Conservation (phyloP, 441 rosid species). For the Euphorbia corollata region DNA sequence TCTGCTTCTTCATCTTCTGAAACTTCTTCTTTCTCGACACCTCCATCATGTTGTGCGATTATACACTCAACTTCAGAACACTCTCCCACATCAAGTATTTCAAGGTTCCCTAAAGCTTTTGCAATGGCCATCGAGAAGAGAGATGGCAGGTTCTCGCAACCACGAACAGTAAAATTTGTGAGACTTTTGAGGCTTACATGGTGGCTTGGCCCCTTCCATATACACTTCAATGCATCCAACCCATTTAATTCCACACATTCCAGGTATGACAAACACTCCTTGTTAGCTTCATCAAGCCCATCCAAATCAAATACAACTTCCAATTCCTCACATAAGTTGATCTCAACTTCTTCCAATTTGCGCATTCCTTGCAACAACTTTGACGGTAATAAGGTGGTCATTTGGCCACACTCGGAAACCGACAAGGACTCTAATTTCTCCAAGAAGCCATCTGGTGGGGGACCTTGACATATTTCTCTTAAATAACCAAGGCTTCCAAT, state of each 20-base stretch:
- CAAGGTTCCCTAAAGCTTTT: slow-evolving; percentile 6
- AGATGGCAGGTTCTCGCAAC: not conserved
- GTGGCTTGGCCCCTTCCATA: not conserved
- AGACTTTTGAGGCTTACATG: slow-evolving; percentile 17
- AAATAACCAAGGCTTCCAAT: not conserved
- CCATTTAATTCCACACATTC: not conserved
- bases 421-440: not conserved
- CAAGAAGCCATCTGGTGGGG: slow-evolving; percentile 9
- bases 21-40: not conserved
- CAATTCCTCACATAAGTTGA: slow-evolving; percentile 1
- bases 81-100: not conserved
- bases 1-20: not conserved
- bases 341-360: not conserved
- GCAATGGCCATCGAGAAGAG: slow-evolving; percentile 15
- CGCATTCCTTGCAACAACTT: not conserved
- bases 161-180: not conserved
- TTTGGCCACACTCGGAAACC: not conserved
- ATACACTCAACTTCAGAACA: slow-evolving; percentile 14
- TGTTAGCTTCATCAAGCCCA: not conserved
- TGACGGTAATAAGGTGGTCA: slow-evolving; percentile 3
- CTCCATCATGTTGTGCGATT: not conserved
- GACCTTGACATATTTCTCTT: slow-evolving; percentile 16
- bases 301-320: slow-evolving; percentile 11
- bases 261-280: slow-evolving; percentile 7
- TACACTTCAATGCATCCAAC: not conserved